Conservation (phyloP, 768 basidiomycete genomes). For the Floccularia luteovirens region DNA sequence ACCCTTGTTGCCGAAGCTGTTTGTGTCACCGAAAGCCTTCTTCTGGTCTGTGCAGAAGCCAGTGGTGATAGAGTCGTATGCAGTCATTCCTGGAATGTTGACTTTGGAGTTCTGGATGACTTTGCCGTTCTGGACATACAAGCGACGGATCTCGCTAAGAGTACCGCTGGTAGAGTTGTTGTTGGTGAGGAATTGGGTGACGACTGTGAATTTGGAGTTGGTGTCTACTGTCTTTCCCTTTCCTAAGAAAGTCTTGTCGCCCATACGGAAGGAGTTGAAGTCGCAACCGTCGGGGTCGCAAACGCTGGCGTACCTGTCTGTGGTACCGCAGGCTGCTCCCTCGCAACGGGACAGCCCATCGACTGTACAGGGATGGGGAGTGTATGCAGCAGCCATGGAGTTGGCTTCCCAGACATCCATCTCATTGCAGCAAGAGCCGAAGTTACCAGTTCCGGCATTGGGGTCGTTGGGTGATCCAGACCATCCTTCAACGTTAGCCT, state of each 20-base stretch:
- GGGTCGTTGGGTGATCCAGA: not conserved
- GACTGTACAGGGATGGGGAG: slow-evolving; percentile 31
- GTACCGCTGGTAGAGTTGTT: slow-evolving; percentile 27
- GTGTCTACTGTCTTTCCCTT: slow-evolving; percentile 29
- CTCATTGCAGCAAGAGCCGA: slow-evolving; percentile 1
- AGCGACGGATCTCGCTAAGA: slow-evolving; percentile 32
- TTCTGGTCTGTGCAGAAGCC: slow-evolving; percentile 32
- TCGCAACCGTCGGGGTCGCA: slow-evolving; percentile 38
- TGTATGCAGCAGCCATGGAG: slow-evolving; percentile 26
- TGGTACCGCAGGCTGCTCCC: slow-evolving; percentile 18
- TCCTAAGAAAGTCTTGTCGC: slow-evolving; percentile 29
- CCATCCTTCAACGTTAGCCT: slow-evolving; percentile 2
- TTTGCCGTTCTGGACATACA: slow-evolving; percentile 36
- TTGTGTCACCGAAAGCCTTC: slow-evolving; percentile 30
- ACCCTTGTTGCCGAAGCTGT: slow-evolving; percentile 28
- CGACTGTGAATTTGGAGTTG: slow-evolving; percentile 28
- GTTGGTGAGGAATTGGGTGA: slow-evolving; percentile 36
- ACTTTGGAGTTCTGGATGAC: slow-evolving; percentile 31
- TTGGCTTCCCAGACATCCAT: slow-evolving; percentile 14
- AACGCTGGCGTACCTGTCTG: slow-evolving; percentile 21
- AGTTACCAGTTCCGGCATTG: slow-evolving; percentile 1
- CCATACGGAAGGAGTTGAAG: slow-evolving; percentile 41
- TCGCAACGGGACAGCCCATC: slow-evolving; percentile 24
- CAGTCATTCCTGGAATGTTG: slow-evolving; percentile 27
- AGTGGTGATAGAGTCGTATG: slow-evolving; percentile 30